phyloP scores from a whole-genome alignment of 805 yeast genomes.

The Candida adriatica region DNA sequence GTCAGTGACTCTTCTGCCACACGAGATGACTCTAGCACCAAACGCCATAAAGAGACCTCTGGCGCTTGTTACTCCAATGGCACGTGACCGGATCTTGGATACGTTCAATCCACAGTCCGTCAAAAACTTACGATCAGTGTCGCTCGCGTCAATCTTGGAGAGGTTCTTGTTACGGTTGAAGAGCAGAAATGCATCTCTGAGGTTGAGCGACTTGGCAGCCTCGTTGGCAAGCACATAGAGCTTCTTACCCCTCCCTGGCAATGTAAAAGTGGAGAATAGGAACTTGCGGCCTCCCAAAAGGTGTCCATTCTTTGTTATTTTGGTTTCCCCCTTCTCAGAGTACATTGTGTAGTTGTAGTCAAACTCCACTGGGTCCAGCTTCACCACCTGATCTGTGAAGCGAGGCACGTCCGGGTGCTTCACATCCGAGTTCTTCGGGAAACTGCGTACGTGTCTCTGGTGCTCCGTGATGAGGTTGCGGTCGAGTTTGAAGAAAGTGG shows the following conservation, averaged over 20 bases:
- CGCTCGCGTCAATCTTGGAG: constrained; percentile 29
- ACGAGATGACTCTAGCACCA: constrained; percentile 41
- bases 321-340: constrained; percentile 40
- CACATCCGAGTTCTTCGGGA: constrained; percentile 10
- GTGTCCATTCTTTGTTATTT: constrained; percentile 33
- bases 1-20: constrained; percentile 44
- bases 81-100: constrained; percentile 17
- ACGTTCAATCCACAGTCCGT: constrained; percentile 23
- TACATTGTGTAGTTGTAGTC: constrained; percentile 25
- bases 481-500: constrained; percentile 16
- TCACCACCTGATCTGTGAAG: constrained; percentile 11
- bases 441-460: constrained; percentile 5
- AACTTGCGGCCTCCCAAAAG: constrained; percentile 33
- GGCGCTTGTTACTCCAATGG: constrained; percentile 27
- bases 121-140: constrained; percentile 32
- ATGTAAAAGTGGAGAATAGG: constrained; percentile 32
- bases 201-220: constrained; percentile 34
- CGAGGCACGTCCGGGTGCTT: constrained; percentile 9
- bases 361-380: constrained; percentile 22
- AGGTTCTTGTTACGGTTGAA: constrained; percentile 34
- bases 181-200: constrained; percentile 47
- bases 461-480: constrained; percentile 11
- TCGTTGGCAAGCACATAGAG: constrained; percentile 35
- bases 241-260: constrained; percentile 31
- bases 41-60: constrained; percentile 39